Evolutionary conservation across 345 rosid species (phyloP).

Genomic region (Lenwebbia sp.): DNA sequence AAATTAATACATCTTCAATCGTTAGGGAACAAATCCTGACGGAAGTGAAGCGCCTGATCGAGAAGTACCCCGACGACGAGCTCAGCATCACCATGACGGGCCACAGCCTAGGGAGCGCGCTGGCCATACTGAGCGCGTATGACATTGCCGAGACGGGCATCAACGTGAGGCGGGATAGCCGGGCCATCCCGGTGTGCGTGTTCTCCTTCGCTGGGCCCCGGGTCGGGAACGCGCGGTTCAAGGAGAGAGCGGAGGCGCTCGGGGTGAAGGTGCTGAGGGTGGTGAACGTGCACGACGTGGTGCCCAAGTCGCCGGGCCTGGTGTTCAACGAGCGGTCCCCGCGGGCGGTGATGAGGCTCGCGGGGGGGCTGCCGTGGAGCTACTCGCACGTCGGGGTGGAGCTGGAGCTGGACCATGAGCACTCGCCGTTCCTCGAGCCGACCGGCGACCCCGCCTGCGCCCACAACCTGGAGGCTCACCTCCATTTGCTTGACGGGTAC

Average conservation of each 20-base stretch:
- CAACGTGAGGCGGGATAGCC: constrained; percentile 20
- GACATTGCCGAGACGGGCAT: constrained; percentile 60
- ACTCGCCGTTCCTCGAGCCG: constrained; percentile 61
- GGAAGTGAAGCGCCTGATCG: constrained; percentile 46
- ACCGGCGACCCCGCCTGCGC: constrained; percentile 35
- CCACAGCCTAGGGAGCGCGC: constrained; percentile 74
- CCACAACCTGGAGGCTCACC: constrained; percentile 70
- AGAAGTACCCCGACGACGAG: constrained; percentile 30
- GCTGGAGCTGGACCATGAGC: constrained; percentile 46
- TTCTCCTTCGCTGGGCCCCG: constrained; percentile 63
- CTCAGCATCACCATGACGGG: constrained; percentile 74
- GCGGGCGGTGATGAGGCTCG: constrained; percentile 32
- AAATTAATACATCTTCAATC: background rate
- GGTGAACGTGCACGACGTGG: constrained; percentile 55
- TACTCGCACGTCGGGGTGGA: constrained; percentile 76
- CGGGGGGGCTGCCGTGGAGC: constrained; percentile 61
- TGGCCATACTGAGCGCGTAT: constrained; percentile 68
- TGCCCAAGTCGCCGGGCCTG: constrained; percentile 65
- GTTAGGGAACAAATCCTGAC: constrained; percentile 39
- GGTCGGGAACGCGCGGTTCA: constrained; percentile 63
- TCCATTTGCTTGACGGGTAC: constrained; percentile 86
- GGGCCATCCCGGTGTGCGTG: constrained; percentile 40
- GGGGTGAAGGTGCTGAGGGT: constrained; percentile 77
- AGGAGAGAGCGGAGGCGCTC: constrained; percentile 41
- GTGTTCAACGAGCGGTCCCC: constrained; percentile 49